A percentile compares a stretch with the other conserved stretches of the same genome.
Conservation (phyloP, 257 asterid genomes). For the Forsythia viridissima region DNA sequence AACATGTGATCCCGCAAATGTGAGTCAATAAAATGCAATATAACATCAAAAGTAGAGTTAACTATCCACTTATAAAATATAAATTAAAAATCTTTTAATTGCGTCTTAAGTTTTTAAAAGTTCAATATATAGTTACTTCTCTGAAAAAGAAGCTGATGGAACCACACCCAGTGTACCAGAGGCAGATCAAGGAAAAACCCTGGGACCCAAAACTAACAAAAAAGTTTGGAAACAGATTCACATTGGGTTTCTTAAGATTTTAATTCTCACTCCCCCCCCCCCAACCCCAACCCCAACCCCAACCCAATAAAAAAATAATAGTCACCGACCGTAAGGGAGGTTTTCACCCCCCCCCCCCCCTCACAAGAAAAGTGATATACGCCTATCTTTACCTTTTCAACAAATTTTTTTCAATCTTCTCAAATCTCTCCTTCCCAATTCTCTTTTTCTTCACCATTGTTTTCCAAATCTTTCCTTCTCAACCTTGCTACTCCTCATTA, state of each 20-base stretch:
- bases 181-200: neutral
- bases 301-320: too few species aligned
- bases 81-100: neutral
- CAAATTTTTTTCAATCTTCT: too few species aligned
- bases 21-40: neutral
- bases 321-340: too few species aligned
- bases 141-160: neutral
- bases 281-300: too few species aligned
- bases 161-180: neutral
- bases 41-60: neutral
- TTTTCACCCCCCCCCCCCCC: too few species aligned
- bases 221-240: neutral
- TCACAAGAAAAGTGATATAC: too few species aligned
- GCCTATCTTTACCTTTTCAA: too few species aligned
- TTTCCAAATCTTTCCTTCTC: too few species aligned
- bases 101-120: neutral
- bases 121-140: neutral
- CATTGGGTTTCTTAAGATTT: neutral
- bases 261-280: neutral
- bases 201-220: neutral
- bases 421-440: too few species aligned
- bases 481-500: too few species aligned
- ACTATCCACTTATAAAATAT: neutral
- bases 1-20: neutral
- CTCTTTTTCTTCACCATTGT: too few species aligned